These are phyloP conservation scores for Penicillium coprophilum DNA, from an alignment of 495 filamentous ascomycete species.

Conservation along the genomic window DNA sequence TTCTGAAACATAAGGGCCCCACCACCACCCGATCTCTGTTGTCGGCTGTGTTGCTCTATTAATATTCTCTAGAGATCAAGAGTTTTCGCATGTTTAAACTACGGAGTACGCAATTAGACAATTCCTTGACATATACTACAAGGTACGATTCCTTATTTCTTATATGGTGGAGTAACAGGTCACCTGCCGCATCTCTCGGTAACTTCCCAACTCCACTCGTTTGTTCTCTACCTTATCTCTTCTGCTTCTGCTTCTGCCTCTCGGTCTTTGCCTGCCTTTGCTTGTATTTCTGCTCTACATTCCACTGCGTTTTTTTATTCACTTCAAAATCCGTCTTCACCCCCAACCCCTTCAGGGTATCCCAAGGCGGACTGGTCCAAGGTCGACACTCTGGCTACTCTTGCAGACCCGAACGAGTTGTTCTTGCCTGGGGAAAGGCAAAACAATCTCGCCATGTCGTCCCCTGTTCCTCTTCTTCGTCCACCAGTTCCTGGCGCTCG, in stretches of 20 bases:
- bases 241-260: not conserved
- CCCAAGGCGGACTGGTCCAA: slow-evolving; percentile 22
- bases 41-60: slow-evolving; percentile 34
- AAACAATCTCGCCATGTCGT: slow-evolving; percentile 67
- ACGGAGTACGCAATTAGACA: no score
- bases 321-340: slow-evolving; percentile 9
- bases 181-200: slow-evolving; percentile 24
- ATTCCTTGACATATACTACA: not conserved
- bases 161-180: slow-evolving; percentile 17
- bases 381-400: slow-evolving; percentile 43
- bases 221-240: slow-evolving; percentile 10
- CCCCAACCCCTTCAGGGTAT: slow-evolving; percentile 16
- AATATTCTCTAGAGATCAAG: slow-evolving; percentile 21
- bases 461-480: slow-evolving; percentile 77
- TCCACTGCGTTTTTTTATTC: not conserved
- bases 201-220: slow-evolving; percentile 13
- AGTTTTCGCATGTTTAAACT: not conserved
- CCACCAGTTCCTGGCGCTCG: slow-evolving; percentile 78
- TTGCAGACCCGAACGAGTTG: slow-evolving; percentile 50
- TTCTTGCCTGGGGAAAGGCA: slow-evolving; percentile 50
- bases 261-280: no score
- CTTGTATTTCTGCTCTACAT: not conserved
- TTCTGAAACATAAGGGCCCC: slow-evolving; percentile 35
- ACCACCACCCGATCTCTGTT: slow-evolving; percentile 25
- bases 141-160: not conserved